Base-by-base conservation (phyloP, 768 basidiomycete species). In the Suillus luteus region DNA sequence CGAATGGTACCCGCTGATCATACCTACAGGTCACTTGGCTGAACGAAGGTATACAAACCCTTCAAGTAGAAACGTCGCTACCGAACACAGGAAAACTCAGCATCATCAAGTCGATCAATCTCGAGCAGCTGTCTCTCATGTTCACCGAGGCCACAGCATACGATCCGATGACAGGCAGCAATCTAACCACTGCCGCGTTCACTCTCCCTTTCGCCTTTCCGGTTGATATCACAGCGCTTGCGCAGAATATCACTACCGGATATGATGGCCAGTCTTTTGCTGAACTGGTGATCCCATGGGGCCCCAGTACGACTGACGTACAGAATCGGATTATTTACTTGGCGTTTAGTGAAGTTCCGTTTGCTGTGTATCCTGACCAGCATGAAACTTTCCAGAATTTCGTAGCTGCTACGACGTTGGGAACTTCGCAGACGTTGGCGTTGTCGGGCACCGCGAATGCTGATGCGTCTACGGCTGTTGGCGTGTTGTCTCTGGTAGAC, bases 121-220 rank as follows among this genome's bases (percentile, higher is more conserved):
- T 92, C 46, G 84, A 87, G 63, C 76, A 89, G 67, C 75, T 90
- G 65, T 77, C 82, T 44, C 73, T 92, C 49, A 66, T 84, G 64
- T 91, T 91, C 73, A 83, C 86, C 0, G 71, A 82, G 61, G 74
- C 74, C n/a, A 82, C 84, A 0, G 82, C 87, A 17, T 91, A 85
- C 66, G 73, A 70, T 55, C 90, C 90, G 5, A 64, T 77, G 15
- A 83, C 88, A 22, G 83, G 85, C 62, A 89, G 86, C 66, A 79
- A 82, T 61, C 80, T 82, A 41, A 86, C 88, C 1, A 82, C 83
- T 22, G 87, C 87, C 0, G 80, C 84, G 0, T 92, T 92, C 74
- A 82, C 81, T 17, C 75, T 91, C 1, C 90, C 89, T 2, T 91
- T 91, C 67, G 80, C 73, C 17, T 91, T 92, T 77, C 87, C 90